Percentiles rank a stretch among this genome's conserved stretches.
These are phyloP conservation scores for Beta corolliflora DNA, from an alignment of 179 eudicot genomes.

Conservation along the genomic window DNA sequence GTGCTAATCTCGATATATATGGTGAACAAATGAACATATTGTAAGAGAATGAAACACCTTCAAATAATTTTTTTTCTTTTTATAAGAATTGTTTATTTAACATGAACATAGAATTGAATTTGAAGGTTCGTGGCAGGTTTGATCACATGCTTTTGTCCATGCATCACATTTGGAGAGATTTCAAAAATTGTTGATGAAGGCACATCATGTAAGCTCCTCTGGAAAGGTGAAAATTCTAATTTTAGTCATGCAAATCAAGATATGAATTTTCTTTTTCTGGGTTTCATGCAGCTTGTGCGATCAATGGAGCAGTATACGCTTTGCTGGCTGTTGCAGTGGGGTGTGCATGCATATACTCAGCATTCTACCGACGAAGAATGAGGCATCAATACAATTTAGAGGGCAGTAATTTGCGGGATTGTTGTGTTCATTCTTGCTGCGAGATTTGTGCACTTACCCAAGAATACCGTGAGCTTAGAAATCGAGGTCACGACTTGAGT, in stretches of 20 bases:
- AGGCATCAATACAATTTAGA: conserved; percentile 28
- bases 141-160: conserved; percentile 24
- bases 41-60: no score
- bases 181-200: conserved; percentile 14
- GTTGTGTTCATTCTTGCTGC: conserved; percentile 29
- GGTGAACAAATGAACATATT: no score
- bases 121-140: conserved; percentile 18
- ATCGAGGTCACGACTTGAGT: conserved; percentile 26
- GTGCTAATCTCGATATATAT: no score
- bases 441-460: conserved; percentile 33
- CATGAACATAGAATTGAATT: not conserved
- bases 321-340: conserved; percentile 15
- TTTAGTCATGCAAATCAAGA: not conserved
- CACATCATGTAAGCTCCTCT: conserved; percentile 22
- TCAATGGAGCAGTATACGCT: conserved; percentile 31
- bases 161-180: conserved; percentile 18
- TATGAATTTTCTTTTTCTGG: not conserved
- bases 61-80: not conserved
- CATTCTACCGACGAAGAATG: conserved; percentile 25
- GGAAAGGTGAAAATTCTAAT: not conserved
- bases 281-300: conserved; percentile 20
- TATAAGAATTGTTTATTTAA: not conserved
- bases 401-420: conserved; percentile 27
- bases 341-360: conserved; percentile 32
- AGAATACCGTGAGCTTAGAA: conserved; percentile 32